phyloP scores from a whole-genome alignment of 495 filamentous ascomycete species.

The Recurvomyces mirabilis region DNA sequence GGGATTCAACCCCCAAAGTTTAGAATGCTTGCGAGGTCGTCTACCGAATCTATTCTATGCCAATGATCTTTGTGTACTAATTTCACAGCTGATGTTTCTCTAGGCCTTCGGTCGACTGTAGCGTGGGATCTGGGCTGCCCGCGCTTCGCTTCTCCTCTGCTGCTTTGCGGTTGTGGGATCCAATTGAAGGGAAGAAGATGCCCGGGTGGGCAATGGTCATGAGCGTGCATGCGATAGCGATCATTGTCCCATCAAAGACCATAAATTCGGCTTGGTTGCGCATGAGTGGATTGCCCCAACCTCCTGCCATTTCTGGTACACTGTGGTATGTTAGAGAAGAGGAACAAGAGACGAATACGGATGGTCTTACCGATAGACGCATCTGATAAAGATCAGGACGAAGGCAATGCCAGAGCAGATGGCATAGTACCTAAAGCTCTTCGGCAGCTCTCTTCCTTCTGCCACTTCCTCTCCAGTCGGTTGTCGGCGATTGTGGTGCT shows the following conservation, averaged over 20 bases:
- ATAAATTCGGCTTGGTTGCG: slow-evolving; percentile 15
- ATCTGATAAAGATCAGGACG: slow-evolving; percentile 19
- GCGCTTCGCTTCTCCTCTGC: neutral
- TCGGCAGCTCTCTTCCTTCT: slow-evolving; percentile 3
- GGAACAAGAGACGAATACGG: neutral
- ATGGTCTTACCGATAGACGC: slow-evolving; percentile 16
- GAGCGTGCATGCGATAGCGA: slow-evolving; percentile 8
- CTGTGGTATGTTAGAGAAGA: neutral
- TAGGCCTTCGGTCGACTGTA: neutral
- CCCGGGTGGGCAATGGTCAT: slow-evolving; percentile 17
- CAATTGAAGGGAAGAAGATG: slow-evolving; percentile 14
- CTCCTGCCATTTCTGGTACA: slow-evolving; percentile 18
- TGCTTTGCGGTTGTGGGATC: slow-evolving; percentile 5
- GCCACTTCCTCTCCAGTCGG: neutral
- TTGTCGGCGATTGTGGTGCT: neutral
- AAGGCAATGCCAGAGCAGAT: slow-evolving; percentile 12
- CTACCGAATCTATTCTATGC: too few species aligned
- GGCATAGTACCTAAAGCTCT: slow-evolving; percentile 9
- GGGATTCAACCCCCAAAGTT: too few species aligned
- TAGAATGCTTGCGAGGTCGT: too few species aligned
- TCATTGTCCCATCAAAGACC: slow-evolving; percentile 19
- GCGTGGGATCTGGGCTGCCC: too few species aligned
- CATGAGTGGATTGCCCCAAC: slow-evolving; percentile 16
- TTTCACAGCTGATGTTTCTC: neutral
- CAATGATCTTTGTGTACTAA: too few species aligned